phyloP scores from a whole-genome alignment of 2,329 filamentous ascomycete genomes.

The Phoma herbarum region DNA sequence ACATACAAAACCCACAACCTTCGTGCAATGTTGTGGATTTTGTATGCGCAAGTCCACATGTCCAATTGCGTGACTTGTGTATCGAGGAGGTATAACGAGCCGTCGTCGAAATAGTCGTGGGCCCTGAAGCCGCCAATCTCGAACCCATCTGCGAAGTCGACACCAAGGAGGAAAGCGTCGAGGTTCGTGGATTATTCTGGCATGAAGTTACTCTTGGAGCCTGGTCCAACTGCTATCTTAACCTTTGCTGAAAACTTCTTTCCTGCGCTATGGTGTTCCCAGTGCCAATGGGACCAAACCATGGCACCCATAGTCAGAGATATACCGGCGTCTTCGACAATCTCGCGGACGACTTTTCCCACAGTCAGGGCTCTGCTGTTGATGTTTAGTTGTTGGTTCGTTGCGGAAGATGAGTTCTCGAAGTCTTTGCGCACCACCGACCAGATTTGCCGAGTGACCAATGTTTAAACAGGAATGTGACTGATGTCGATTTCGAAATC shows the following conservation, averaged over 20 bases:
- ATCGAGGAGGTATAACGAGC: slow-evolving; percentile 62
- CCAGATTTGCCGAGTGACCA: not conserved
- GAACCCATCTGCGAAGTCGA: slow-evolving; percentile 15
- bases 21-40: slow-evolving; percentile 27
- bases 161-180: not conserved
- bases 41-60: slow-evolving; percentile 59
- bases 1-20: too few species aligned
- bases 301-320: not conserved
- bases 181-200: not conserved
- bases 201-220: not conserved
- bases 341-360: not conserved
- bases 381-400: not conserved
- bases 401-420: not conserved
- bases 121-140: slow-evolving; percentile 56
- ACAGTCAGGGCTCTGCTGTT: not conserved
- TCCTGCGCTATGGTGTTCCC: not conserved
- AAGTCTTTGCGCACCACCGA: not conserved
- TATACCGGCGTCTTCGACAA: not conserved
- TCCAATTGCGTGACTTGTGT: slow-evolving; percentile 61
- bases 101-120: slow-evolving; percentile 64
- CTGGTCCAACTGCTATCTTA: not conserved
- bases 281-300: not conserved
- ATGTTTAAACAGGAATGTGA: slow-evolving; percentile 15
- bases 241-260: not conserved
- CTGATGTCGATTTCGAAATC: not conserved